phyloP scores from a whole-genome alignment of 352 stramenopile genomes.

The Pythium aquatile region DNA sequence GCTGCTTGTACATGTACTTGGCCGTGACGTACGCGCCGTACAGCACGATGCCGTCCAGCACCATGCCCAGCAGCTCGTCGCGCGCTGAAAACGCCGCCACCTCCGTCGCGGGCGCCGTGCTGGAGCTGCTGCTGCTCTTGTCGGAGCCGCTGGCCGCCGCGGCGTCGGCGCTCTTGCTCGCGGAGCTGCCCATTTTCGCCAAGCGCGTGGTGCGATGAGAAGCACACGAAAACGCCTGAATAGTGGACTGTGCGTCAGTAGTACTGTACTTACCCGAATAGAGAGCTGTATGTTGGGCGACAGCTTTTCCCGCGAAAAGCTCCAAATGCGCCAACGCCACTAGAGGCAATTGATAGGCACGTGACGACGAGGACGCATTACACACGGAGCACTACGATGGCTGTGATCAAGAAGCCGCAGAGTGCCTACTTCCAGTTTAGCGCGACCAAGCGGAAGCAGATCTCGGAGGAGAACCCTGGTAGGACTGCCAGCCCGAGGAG shows the following conservation, averaged over 20 bases:
- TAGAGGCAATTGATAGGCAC: not conserved
- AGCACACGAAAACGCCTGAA: slow-evolving; percentile 3
- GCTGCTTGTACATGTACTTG: slow-evolving; percentile 84
- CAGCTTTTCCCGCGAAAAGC: slow-evolving; percentile 21
- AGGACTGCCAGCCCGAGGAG: not conserved
- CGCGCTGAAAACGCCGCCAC: slow-evolving; percentile 31
- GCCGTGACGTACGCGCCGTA: slow-evolving; percentile 81
- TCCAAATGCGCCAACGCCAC: not conserved
- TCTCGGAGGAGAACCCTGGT: slow-evolving; percentile 63
- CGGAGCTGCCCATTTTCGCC: slow-evolving; percentile 44
- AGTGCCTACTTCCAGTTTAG: slow-evolving; percentile 87
- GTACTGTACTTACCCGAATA: not conserved
- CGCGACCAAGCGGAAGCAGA: slow-evolving; percentile 68
- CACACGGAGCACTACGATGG: slow-evolving; percentile 29
- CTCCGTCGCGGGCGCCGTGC: not conserved
- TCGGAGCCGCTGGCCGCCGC: not conserved
- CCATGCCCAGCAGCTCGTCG: slow-evolving; percentile 68
- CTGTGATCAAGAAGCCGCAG: slow-evolving; percentile 78
- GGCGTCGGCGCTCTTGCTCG: slow-evolving; percentile 55
- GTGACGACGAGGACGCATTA: not conserved
- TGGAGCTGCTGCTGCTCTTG: not conserved
- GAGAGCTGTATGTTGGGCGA: not conserved
- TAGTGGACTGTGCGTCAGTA: slow-evolving; percentile 10
- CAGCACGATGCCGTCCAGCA: slow-evolving; percentile 78
- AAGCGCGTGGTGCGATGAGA: slow-evolving; percentile 1